Conservation (phyloP, 2,329 filamentous ascomycete genomes). For the Nothophaeocryptopus gaeumannii region DNA sequence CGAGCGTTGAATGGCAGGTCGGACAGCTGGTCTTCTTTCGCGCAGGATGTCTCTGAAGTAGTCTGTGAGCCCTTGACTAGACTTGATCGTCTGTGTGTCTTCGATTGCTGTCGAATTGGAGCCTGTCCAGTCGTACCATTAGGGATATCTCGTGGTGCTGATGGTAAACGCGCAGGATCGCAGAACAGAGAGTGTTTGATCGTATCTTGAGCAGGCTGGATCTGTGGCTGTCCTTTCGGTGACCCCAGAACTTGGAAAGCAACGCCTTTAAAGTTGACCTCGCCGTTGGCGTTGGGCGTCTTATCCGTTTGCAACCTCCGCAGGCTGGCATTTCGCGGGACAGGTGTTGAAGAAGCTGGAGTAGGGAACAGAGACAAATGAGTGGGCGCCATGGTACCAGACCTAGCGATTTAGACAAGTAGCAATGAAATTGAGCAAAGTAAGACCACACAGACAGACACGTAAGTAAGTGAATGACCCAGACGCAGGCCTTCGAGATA, state of each 20-base stretch:
- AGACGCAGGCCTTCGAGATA: slow-evolving; percentile 5
- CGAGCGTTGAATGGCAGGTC: slow-evolving; percentile 26
- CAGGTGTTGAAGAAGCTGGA: slow-evolving; percentile 8
- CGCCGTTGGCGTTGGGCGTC: slow-evolving; percentile 7
- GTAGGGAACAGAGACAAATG: slow-evolving; percentile 23
- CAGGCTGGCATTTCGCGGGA: slow-evolving; percentile 18
- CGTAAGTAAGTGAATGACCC: slow-evolving; percentile 5
- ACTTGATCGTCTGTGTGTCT: slow-evolving; percentile 23
- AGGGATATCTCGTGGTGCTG: not conserved
- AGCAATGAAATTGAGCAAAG: not conserved
- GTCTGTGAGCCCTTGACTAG: slow-evolving; percentile 9
- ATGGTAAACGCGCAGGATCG: slow-evolving; percentile 16
- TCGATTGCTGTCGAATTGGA: slow-evolving; percentile 13
- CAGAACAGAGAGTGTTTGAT: slow-evolving; percentile 34
- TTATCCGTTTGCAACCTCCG: slow-evolving; percentile 14
- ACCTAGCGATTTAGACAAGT: slow-evolving; percentile 7
- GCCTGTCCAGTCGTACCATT: slow-evolving; percentile 8
- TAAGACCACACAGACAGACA: not conserved
- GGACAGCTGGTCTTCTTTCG: slow-evolving; percentile 26
- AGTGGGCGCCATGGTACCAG: slow-evolving; percentile 24
- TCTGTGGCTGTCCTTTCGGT: slow-evolving; percentile 9
- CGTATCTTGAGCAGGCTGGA: slow-evolving; percentile 24
- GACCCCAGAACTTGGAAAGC: slow-evolving; percentile 27
- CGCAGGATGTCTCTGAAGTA: slow-evolving; percentile 8
- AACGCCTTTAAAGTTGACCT: slow-evolving; percentile 29